Conservation (phyloP, 2,329 filamentous ascomycete genomes). For the Hypoxylon sp. region DNA sequence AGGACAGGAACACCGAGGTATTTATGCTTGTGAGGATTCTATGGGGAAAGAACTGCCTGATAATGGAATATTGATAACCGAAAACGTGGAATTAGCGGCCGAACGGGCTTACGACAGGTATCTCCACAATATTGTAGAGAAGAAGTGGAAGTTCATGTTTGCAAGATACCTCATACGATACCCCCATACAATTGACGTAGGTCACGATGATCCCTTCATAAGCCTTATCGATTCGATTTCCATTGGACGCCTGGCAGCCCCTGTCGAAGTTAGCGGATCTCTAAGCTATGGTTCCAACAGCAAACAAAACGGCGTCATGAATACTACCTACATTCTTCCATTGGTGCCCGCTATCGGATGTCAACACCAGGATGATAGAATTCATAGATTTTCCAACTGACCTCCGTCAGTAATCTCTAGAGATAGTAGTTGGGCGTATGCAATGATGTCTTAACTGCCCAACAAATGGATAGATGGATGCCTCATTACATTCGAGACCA, state of each 20-base stretch:
- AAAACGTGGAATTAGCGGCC: conserved; percentile 16
- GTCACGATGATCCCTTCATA: conserved; percentile 16
- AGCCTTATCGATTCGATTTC: conserved; percentile 22
- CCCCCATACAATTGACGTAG: conserved; percentile 2
- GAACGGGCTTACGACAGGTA: conserved; percentile 14
- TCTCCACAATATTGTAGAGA: conserved; percentile 2
- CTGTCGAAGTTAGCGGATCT: conserved; percentile 2
- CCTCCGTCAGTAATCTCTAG: conserved; percentile 1
- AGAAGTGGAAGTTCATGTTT: conserved; percentile 10
- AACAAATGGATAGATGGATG: neutral
- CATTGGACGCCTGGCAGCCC: conserved; percentile 8
- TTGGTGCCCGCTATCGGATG: conserved; percentile 13
- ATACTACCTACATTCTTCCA: conserved; percentile 3
- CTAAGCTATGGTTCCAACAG: neutral
- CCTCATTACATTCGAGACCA: conserved; percentile 32
- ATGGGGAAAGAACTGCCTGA: neutral
- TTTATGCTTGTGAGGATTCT: conserved; percentile 18
- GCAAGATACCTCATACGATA: neutral
- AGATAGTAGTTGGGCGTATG: conserved; percentile 14
- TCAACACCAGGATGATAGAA: conserved; percentile 3
- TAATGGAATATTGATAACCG: neutral
- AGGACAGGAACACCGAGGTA: conserved; percentile 22
- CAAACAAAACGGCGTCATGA: conserved; percentile 11
- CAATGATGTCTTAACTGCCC: conserved; percentile 22
- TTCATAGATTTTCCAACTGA: neutral